These are phyloP conservation scores for Sanguinoderma infundibulare DNA, from an alignment of 1,284 basidiomycete genomes.

Conservation along the genomic window DNA sequence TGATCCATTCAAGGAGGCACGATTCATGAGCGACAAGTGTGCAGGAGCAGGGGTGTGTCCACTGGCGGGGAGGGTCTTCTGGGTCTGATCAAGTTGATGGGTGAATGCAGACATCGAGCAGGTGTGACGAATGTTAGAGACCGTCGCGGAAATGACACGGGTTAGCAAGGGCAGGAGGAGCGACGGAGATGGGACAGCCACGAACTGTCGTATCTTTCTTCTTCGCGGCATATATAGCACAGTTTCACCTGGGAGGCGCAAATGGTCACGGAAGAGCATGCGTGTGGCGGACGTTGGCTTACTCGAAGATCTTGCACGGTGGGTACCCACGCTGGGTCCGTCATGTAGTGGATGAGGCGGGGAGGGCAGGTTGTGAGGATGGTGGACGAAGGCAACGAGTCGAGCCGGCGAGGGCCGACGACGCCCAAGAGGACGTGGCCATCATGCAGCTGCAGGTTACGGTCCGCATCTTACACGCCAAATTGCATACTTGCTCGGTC, in stretches of 20 bases:
- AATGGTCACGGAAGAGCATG: background rate
- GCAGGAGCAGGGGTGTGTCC: constrained; percentile 82
- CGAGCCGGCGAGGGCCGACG: background rate
- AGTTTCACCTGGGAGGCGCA: constrained; percentile 59
- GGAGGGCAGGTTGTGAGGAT: background rate
- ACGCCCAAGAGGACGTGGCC: no score
- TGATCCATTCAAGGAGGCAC: constrained; percentile 79
- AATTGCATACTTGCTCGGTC: constrained; percentile 11
- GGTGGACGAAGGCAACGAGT: background rate
- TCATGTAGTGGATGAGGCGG: background rate
- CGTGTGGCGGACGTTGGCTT: background rate
- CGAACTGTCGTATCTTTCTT: constrained; percentile 63
- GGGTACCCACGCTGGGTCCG: constrained; percentile 27
- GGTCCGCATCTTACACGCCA: no score
- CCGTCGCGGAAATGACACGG: background rate
- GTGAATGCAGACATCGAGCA: background rate
- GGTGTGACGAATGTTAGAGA: no score
- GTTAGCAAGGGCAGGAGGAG: background rate
- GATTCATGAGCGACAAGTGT: constrained; percentile 80
- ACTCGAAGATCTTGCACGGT: constrained; percentile 50
- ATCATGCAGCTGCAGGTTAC: background rate
- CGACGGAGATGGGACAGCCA: background rate
- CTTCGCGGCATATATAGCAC: constrained; percentile 80
- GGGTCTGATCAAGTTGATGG: constrained; percentile 38
- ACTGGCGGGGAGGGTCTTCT: constrained; percentile 51